Evolutionary conservation across 2,329 filamentous ascomycete species (phyloP), one percentile per base, ranked within the genome.

Genomic region (Parafenestella ontariensis): DNA sequence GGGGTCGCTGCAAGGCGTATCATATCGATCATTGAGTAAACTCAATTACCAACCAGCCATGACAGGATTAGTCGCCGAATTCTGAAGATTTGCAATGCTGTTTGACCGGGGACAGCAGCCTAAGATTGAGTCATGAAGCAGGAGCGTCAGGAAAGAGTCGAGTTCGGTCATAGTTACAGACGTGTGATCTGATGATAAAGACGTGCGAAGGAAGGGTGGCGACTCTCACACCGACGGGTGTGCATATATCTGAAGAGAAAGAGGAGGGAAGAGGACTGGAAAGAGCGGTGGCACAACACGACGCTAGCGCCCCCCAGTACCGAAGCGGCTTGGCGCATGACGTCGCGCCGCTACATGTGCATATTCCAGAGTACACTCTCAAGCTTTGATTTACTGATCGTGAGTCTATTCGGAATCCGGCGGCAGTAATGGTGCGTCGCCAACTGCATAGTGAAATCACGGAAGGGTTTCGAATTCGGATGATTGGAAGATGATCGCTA

Each of bases 181-280:
- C 33, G 24, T 40, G 26, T 45, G 33, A 54, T 46, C 29, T 40
- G 48, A 48, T 43, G 40, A 42, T 42, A 36, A 39, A 20, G 46
- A 45, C 41, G 52, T 44, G 47, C 21, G 48, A 49, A 49, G 51
- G 51, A 43, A 52, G 34, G 39, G 62, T 66, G 58, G 64, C 57
- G 52, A 45, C 54, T 65, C 61, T 65, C 68, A 71, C 70, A 73
- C 70, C 70, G 69, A 70, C 65, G 54, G 51, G 47, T 41, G 41
- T 44, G 57, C 36, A 47, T 34, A 45, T 45, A 50, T 29, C 46
- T 46, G 23, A 50, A 15, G 13, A 8, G n/a, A 17, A 34, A 46
- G 52, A 41, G 40, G 40, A 31, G 41, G 47, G 26, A 37, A 47
- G 51, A 49, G 41, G 49, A 46, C 40, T 49, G 33, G 45, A 71